Evolutionary conservation across 805 yeast species (phyloP).

Genomic region (Myxozyma geophila): DNA sequence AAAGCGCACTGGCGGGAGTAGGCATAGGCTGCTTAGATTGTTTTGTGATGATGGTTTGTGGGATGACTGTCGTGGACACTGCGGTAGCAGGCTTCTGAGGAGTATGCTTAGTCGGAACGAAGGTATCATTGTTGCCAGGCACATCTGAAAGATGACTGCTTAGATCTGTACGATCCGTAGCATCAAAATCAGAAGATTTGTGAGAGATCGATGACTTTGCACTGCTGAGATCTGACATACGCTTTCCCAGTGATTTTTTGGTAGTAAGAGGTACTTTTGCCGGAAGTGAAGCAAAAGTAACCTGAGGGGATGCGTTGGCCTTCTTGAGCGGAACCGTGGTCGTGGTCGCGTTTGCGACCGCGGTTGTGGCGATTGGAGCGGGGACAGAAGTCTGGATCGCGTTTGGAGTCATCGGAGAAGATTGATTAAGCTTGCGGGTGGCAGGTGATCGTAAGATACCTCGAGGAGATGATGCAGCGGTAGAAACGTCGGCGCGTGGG

Average conservation of each 20-base stretch:
- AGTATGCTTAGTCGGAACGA: neutral
- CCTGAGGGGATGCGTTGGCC: conserved; percentile 12
- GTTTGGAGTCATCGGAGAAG: neutral
- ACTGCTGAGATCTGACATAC: conserved; percentile 15
- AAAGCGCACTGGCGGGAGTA: conserved; percentile 8
- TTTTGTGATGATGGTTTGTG: neutral
- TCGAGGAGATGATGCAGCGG: neutral
- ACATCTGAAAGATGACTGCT: neutral
- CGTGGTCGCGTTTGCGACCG: conserved; percentile 4
- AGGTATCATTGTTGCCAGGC: neutral
- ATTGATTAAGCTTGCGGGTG: neutral
- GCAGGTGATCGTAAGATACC: conserved; percentile 14
- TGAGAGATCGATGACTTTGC: conserved; percentile 13
- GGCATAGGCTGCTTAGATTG: neutral
- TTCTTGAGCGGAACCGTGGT: conserved; percentile 18
- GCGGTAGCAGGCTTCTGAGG: neutral
- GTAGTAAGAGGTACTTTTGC: conserved; percentile 33
- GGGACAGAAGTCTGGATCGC: conserved; percentile 6
- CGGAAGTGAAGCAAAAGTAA: conserved; percentile 28
- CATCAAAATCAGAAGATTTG: conserved; percentile 5
- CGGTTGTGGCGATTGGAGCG: conserved; percentile 4
- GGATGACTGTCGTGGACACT: neutral
- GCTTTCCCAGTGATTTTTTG: conserved; percentile 25
- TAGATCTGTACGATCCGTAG: neutral
- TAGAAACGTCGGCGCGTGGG: neutral